Conservation (phyloP, 768 basidiomycete species). For the Tylopilus rubrobrunneus region DNA sequence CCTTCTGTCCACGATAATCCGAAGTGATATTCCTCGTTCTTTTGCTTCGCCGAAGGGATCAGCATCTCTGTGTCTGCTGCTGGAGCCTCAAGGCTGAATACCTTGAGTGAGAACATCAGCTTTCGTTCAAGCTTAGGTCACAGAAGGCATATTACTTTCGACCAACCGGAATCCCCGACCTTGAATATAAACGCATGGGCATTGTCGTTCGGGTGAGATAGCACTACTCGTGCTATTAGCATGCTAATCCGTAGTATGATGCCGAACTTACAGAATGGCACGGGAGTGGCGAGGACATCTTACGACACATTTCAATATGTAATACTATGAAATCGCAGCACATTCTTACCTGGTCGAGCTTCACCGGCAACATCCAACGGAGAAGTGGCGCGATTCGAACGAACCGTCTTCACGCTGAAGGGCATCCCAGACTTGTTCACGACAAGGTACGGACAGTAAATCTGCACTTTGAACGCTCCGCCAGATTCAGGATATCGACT, state of each 20-base stretch:
- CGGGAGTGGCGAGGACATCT: constrained; percentile 50
- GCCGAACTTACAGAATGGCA: constrained; percentile 73
- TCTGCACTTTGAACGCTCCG: constrained; percentile 93
- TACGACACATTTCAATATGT: constrained; percentile 4
- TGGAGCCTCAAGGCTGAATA: constrained; percentile 88
- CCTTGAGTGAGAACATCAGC: constrained; percentile 36
- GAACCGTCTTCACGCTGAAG: constrained; percentile 65
- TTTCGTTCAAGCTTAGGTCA: not conserved
- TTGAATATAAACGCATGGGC: constrained; percentile 83
- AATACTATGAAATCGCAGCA: constrained; percentile 12
- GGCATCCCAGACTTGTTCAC: constrained; percentile 91
- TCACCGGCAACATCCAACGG: constrained; percentile 86
- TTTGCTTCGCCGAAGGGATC: constrained; percentile 59
- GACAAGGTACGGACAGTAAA: constrained; percentile 86
- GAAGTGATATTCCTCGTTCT: constrained; percentile 66
- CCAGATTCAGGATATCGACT: constrained; percentile 86
- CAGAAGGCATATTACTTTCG: constrained; percentile 51
- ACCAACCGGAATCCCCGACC: constrained; percentile 83
- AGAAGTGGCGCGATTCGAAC: constrained; percentile 57
- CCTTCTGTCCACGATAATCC: constrained; percentile 94
- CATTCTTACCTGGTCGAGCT: constrained; percentile 48
- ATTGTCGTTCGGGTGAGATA: constrained; percentile 77
- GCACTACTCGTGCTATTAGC: constrained; percentile 48
- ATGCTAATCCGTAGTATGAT: constrained; percentile 1
- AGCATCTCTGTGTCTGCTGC: constrained; percentile 84